phyloP scores from a whole-genome alignment of 495 filamentous ascomycete species.

The Evernia prunastri region DNA sequence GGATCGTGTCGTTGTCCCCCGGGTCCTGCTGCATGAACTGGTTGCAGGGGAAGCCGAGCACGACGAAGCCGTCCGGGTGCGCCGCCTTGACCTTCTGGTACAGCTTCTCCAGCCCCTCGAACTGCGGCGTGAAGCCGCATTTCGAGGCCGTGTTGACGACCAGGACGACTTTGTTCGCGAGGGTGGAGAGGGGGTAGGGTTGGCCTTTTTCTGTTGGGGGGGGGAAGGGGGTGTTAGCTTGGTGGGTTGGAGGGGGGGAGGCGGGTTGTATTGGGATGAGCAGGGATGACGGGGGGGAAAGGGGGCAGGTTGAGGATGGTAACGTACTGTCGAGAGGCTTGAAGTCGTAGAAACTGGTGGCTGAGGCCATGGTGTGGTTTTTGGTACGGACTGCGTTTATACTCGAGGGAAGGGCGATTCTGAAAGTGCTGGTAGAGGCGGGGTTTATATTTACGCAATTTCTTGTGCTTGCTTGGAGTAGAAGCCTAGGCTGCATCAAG shows the following conservation, averaged over 20 bases:
- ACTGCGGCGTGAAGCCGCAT: slow-evolving; percentile 99
- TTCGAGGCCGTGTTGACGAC: slow-evolving; percentile 98
- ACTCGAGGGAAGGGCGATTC: neutral
- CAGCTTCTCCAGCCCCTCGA: slow-evolving; percentile 79
- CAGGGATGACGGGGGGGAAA: neutral
- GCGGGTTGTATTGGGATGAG: neutral
- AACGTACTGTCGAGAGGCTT: slow-evolving; percentile 69
- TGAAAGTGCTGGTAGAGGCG: neutral
- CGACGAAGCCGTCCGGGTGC: slow-evolving; percentile 67
- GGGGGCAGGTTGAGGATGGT: neutral
- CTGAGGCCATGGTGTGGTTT: slow-evolving; percentile 65
- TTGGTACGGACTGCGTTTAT: neutral
- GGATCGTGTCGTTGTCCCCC: slow-evolving; percentile 77
- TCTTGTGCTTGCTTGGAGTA: neutral
- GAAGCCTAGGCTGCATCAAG: slow-evolving; percentile 4
- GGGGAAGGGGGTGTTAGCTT: slow-evolving; percentile 19
- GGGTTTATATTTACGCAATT: neutral
- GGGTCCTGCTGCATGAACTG: slow-evolving; percentile 92
- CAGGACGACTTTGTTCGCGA: slow-evolving; percentile 87
- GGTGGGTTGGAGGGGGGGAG: slow-evolving; percentile 15
- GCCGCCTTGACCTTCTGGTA: slow-evolving; percentile 68
- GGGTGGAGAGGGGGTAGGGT: slow-evolving; percentile 57
- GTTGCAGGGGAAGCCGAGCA: slow-evolving; percentile 98
- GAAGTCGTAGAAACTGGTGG: slow-evolving; percentile 87
- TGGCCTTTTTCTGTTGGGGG: slow-evolving; percentile 61